Evolutionary conservation across 2,329 filamentous ascomycete species (phyloP).

Genomic region (Ophiostoma himal-ulmi): DNA sequence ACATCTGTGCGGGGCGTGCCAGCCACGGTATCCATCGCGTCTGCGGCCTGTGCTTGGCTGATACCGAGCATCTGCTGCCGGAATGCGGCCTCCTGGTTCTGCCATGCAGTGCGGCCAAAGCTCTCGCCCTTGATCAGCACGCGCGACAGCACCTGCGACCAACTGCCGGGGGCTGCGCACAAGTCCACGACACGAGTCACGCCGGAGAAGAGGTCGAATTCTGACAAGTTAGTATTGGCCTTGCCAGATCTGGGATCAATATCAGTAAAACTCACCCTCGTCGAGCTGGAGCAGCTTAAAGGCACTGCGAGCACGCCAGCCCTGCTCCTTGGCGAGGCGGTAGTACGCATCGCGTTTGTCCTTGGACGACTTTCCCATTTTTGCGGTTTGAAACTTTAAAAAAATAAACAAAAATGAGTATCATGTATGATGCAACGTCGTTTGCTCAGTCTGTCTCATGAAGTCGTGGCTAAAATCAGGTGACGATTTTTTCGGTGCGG

Average conservation of each 20-base stretch:
- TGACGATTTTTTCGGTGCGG: conserved; percentile 13
- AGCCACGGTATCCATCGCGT: not conserved
- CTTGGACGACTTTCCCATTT: conserved; percentile 91
- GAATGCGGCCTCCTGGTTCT: conserved; percentile 69
- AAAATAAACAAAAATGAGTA: not conserved
- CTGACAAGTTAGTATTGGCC: conserved; percentile 38
- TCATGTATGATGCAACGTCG: not conserved
- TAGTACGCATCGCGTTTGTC: conserved; percentile 99
- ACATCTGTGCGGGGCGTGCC: conserved; percentile 57
- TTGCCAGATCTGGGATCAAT: not conserved
- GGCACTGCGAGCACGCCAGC: conserved; percentile 91
- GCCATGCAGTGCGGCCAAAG: conserved; percentile 80
- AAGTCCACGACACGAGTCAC: conserved; percentile 93
- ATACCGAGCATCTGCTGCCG: conserved; percentile 53
- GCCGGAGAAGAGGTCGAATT: conserved; percentile 88
- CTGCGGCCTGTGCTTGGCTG: not conserved
- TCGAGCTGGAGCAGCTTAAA: conserved; percentile 97
- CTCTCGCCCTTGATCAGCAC: conserved; percentile 90
- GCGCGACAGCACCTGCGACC: conserved; percentile 93
- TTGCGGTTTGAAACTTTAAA: not conserved
- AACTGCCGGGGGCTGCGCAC: conserved; percentile 91
- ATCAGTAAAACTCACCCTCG: conserved; percentile 48
- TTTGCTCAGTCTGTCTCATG: not conserved
- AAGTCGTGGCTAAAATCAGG: not conserved
- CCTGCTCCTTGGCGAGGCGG: conserved; percentile 94